A percentile compares a stretch with the other conserved stretches of the same genome.
These are phyloP conservation scores for Testicularia cyperi DNA, from an alignment of 1,284 basidiomycete species.

Conservation along the genomic window DNA sequence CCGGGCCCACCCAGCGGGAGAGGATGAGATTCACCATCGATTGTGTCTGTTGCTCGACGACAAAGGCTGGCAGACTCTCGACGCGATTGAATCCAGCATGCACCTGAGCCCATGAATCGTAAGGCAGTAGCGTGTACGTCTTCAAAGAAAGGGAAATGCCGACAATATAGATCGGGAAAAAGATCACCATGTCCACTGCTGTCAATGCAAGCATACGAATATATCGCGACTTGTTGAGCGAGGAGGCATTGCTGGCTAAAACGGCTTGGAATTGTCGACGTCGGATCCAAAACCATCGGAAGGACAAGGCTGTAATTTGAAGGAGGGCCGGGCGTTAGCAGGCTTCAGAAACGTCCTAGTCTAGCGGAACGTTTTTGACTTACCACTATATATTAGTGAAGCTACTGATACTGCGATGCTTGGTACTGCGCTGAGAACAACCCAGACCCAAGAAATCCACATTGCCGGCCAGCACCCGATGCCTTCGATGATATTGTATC, in stretches of 20 bases:
- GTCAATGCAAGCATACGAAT: slow-evolving; percentile 5
- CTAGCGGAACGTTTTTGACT: not conserved
- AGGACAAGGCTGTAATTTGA: slow-evolving; percentile 3
- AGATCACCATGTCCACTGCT: slow-evolving; percentile 6
- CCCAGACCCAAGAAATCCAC: slow-evolving; percentile 2
- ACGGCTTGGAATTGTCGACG: slow-evolving; percentile 15
- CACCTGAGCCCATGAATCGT: slow-evolving; percentile 7
- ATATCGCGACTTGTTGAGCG: slow-evolving; percentile 7
- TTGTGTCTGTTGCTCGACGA: not conserved
- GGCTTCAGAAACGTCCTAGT: not conserved
- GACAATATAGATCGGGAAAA: slow-evolving; percentile 7
- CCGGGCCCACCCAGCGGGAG: slow-evolving; percentile 3
- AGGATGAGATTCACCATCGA: slow-evolving; percentile 2
- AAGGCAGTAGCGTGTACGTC: not conserved
- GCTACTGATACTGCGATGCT: slow-evolving; percentile 2
- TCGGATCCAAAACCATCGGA: slow-evolving; percentile 20
- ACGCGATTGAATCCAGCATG: slow-evolving; percentile 4
- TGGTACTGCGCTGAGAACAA: slow-evolving; percentile 5
- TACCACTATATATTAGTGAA: slow-evolving; percentile 10
- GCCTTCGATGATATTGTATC: slow-evolving; percentile 7
- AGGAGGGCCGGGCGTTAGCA: not conserved
- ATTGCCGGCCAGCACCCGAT: slow-evolving; percentile 13
- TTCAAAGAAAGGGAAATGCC: not conserved
- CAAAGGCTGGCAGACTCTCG: not conserved
- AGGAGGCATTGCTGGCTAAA: slow-evolving; percentile 7